These are phyloP conservation scores for Russula sp. DNA, from an alignment of 768 basidiomycete genomes.

Conservation along the genomic window DNA sequence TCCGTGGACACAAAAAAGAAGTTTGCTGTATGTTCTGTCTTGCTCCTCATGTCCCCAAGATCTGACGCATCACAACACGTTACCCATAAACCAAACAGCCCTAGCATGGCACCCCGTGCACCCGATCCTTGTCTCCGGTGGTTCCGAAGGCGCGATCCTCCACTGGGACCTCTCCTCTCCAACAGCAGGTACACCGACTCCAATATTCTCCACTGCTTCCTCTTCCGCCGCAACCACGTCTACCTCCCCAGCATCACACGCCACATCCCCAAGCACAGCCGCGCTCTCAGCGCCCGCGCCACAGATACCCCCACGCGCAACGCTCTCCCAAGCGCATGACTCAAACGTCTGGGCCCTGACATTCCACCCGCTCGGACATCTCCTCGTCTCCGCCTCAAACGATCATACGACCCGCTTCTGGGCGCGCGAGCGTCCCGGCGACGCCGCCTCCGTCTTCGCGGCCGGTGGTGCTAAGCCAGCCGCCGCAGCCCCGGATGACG, in stretches of 20 bases:
- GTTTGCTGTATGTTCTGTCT: constrained; percentile 41
- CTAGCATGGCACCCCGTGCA: constrained; percentile 96
- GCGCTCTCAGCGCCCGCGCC: constrained; percentile 31
- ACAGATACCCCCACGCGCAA: constrained; percentile 59
- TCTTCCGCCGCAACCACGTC: neutral
- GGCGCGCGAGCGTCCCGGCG: constrained; percentile 89
- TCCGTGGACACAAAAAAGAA: constrained; percentile 98
- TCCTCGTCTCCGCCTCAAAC: constrained; percentile 92
- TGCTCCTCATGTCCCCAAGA: neutral
- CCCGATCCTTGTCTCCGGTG: constrained; percentile 88
- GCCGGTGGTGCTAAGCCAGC: constrained; percentile 85
- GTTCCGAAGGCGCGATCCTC: constrained; percentile 88
- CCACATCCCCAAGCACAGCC: neutral
- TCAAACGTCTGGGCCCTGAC: constrained; percentile 95
- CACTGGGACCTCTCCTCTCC: constrained; percentile 85
- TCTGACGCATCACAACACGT: neutral
- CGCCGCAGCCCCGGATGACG: constrained; percentile 58
- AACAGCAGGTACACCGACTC: constrained; percentile 48
- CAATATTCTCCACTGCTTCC: neutral
- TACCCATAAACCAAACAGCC: constrained; percentile 45
- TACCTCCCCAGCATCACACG: neutral
- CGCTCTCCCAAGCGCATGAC: constrained; percentile 95
- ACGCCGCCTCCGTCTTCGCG: constrained; percentile 69
- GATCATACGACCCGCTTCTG: constrained; percentile 99
- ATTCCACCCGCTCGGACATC: constrained; percentile 93